Conservation (phyloP, 2,329 filamentous ascomycete genomes). For the Ceratocystis huliohia region DNA sequence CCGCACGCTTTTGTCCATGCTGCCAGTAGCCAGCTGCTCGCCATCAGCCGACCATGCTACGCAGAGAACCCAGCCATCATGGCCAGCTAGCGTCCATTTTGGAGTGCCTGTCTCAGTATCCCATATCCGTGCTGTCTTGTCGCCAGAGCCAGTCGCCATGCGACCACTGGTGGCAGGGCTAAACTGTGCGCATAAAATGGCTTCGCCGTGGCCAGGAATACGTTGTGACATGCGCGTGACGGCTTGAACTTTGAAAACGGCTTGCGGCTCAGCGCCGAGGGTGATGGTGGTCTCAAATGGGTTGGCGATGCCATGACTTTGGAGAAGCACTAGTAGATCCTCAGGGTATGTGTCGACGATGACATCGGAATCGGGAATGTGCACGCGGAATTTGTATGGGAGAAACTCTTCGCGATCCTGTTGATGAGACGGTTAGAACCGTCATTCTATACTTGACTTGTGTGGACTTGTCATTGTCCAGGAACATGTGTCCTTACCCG, state of each 20-base stretch:
- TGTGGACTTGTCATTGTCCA: too few relatives aligned
- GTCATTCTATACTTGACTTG: too few relatives aligned
- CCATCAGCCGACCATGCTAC: slow-evolving; percentile 82
- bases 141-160: slow-evolving; percentile 79
- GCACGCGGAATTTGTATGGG: slow-evolving; percentile 50
- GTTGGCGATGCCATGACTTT: slow-evolving; percentile 43
- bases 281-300: slow-evolving; percentile 44
- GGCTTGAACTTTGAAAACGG: slow-evolving; percentile 83
- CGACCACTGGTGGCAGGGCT: slow-evolving; percentile 64
- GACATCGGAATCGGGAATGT: slow-evolving; percentile 41
- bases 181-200: slow-evolving; percentile 77
- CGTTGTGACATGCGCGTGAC: slow-evolving; percentile 80
- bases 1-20: slow-evolving; percentile 84
- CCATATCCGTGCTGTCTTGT: slow-evolving; percentile 85
- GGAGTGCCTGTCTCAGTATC: slow-evolving; percentile 90
- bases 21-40: slow-evolving; percentile 68
- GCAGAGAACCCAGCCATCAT: slow-evolving; percentile 79
- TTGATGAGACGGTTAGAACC: neutral
- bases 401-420: slow-evolving; percentile 46
- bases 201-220: slow-evolving; percentile 82
- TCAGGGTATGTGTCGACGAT: slow-evolving; percentile 45
- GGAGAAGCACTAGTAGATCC: slow-evolving; percentile 43
- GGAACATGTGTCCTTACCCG: slow-evolving; percentile 38
- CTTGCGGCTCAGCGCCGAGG: slow-evolving; percentile 61
- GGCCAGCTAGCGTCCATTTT: slow-evolving; percentile 70